phyloP scores from a whole-genome alignment of 148 eudicot genomes.

The Silene uniflora region DNA sequence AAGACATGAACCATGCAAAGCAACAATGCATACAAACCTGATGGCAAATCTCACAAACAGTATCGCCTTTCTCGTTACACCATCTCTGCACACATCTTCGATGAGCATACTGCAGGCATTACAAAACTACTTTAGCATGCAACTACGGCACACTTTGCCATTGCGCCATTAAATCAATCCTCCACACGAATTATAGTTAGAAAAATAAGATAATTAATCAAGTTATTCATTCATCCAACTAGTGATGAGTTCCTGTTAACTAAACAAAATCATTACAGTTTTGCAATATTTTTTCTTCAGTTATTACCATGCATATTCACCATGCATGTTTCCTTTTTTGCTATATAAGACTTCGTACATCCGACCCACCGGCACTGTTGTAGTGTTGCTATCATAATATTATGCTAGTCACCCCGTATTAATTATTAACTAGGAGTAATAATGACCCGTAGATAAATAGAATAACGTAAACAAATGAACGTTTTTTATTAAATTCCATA shows the following conservation, averaged over 20 bases:
- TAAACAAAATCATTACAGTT: no score
- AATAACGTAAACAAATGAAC: background rate
- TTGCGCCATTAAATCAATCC: background rate
- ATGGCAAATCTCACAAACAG: slow-evolving; percentile 75
- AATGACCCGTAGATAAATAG: background rate
- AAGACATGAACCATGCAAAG: background rate
- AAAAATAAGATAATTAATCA: no score
- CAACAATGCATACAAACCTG: slow-evolving; percentile 41
- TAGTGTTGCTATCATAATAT: background rate
- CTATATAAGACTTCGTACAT: no score
- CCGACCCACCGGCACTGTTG: background rate
- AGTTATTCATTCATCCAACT: background rate
- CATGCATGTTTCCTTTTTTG: no score
- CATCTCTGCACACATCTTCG: slow-evolving; percentile 82
- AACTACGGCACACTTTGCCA: no score
- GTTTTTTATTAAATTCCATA: background rate
- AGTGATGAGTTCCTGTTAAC: background rate
- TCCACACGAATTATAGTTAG: no score
- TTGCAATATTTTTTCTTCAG: background rate
- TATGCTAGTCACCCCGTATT: no score
- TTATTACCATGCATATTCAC: background rate
- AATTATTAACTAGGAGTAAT: no score
- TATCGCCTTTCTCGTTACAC: slow-evolving; percentile 89
- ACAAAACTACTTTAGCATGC: slow-evolving; percentile 11
- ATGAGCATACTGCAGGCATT: slow-evolving; percentile 73